Percentiles rank a stretch among this genome's conserved stretches.
Evolutionary conservation across 306 rosid species (phyloP).

Genomic region (Astragalus glycyphyllos): DNA sequence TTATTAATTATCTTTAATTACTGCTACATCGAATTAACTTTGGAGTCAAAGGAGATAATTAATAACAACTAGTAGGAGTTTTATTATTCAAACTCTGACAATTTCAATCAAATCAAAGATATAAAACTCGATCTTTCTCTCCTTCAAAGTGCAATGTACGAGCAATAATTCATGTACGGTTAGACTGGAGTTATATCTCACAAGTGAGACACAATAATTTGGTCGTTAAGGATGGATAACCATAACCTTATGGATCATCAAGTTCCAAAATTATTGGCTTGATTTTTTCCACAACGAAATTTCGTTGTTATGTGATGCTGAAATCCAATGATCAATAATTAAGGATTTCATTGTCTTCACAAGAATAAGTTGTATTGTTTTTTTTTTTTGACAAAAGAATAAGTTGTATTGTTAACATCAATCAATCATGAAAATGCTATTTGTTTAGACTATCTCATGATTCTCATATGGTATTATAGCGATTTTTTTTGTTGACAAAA

Average conservation of each 20-base stretch:
- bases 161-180: conserved; percentile 27
- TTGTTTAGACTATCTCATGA: too few relatives aligned
- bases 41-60: too few relatives aligned
- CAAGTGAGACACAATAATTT: conserved; percentile 26
- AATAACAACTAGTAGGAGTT: too few relatives aligned
- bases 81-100: not conserved
- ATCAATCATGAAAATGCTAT: conserved; percentile 20
- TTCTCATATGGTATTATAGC: too few relatives aligned
- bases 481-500: too few relatives aligned
- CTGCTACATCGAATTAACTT: too few relatives aligned
- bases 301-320: conserved; percentile 25
- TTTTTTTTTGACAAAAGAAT: too few relatives aligned
- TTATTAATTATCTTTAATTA: too few relatives aligned
- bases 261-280: conserved; percentile 17
- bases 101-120: not conserved
- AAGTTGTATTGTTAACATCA: conserved; percentile 38
- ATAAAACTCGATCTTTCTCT: not conserved
- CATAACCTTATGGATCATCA: conserved; percentile 36
- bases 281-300: not conserved
- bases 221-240: conserved; percentile 31
- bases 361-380: conserved; percentile 25
- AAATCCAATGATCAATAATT: conserved; percentile 35
- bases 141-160: conserved; percentile 26
- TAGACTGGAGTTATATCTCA: conserved; percentile 7
- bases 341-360: conserved; percentile 38